Evolutionary conservation across 192 early-diverging fungal genomes (phyloP).

Genomic region (Rhizoclosmatium sp.): DNA sequence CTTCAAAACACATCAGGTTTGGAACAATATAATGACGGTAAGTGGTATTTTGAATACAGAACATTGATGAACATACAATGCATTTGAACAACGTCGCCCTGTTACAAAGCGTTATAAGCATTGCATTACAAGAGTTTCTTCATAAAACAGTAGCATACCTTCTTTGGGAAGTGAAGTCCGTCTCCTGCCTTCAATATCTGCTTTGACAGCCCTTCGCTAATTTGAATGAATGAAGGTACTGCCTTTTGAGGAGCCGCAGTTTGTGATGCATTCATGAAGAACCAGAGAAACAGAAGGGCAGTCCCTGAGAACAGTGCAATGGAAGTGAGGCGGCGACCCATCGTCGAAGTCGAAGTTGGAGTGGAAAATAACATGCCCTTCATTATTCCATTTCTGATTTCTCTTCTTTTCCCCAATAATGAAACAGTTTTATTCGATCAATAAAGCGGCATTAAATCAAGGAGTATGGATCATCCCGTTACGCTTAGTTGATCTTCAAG

Average conservation of each 20-base stretch:
- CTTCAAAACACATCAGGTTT: conserved; percentile 3
- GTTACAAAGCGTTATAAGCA: background rate
- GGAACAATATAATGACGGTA: too few species aligned
- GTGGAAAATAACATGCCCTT: too few species aligned
- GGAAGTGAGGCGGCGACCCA: too few species aligned
- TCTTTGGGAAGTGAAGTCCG: conserved; percentile 63
- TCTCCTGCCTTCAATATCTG: conserved; percentile 51
- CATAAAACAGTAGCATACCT: conserved; percentile 24
- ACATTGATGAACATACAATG: conserved; percentile 38
- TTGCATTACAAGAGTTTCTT: background rate
- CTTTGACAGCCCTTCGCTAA: conserved; percentile 52
- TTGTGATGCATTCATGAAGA: background rate
- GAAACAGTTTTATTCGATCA: too few species aligned
- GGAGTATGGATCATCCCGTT: too few species aligned
- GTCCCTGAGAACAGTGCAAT: too few species aligned
- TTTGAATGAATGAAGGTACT: background rate
- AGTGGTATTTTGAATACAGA: background rate
- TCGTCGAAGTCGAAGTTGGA: too few species aligned
- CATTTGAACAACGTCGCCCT: conserved; percentile 55
- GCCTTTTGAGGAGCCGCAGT: background rate
- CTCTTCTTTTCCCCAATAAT: too few species aligned
- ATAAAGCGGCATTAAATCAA: too few species aligned
- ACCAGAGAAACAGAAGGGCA: background rate
- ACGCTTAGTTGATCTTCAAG: conserved; percentile 32
- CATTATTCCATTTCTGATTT: too few species aligned